These are phyloP conservation scores for Ogataea ganodermae DNA, from an alignment of 805 yeast genomes.

Conservation along the genomic window DNA sequence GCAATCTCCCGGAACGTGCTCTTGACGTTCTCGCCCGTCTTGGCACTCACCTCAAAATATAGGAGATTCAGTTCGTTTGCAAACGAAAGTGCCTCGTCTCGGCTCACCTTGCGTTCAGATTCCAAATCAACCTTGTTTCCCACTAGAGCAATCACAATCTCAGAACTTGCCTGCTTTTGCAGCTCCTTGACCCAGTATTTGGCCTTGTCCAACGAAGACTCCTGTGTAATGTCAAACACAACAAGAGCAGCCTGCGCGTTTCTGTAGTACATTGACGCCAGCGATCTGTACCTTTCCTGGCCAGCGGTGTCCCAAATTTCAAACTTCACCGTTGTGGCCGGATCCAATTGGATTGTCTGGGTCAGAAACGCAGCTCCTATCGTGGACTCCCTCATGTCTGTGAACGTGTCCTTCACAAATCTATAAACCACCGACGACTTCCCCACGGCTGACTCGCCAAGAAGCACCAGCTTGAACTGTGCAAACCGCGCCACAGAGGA, in stretches of 20 bases:
- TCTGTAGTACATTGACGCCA: slow-evolving; percentile 83
- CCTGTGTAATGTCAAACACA: slow-evolving; percentile 73
- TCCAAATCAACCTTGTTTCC: slow-evolving; percentile 75
- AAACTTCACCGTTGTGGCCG: slow-evolving; percentile 58
- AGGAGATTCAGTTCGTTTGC: slow-evolving; percentile 53
- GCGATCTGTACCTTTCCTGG: slow-evolving; percentile 73
- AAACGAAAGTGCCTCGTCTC: slow-evolving; percentile 52
- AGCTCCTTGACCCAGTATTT: slow-evolving; percentile 78
- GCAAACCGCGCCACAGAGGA: slow-evolving; percentile 39
- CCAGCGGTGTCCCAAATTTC: slow-evolving; percentile 92
- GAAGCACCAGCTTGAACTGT: slow-evolving; percentile 60
- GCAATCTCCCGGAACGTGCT: slow-evolving; percentile 54
- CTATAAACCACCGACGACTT: slow-evolving; percentile 67
- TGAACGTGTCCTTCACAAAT: slow-evolving; percentile 72
- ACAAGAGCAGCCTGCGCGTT: slow-evolving; percentile 80
- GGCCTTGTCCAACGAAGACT: slow-evolving; percentile 68
- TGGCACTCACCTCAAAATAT: slow-evolving; percentile 60
- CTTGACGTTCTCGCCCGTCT: slow-evolving; percentile 52
- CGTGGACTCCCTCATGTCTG: slow-evolving; percentile 73
- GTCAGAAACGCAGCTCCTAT: slow-evolving; percentile 85
- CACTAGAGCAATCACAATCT: slow-evolving; percentile 77
- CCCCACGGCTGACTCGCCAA: slow-evolving; percentile 70
- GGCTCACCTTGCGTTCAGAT: slow-evolving; percentile 47
- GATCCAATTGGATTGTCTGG: slow-evolving; percentile 60
- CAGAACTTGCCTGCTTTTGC: slow-evolving; percentile 75